Evolutionary conservation across 1,139 yeast species (phyloP).

Genomic region (Scheffersomyces titani): DNA sequence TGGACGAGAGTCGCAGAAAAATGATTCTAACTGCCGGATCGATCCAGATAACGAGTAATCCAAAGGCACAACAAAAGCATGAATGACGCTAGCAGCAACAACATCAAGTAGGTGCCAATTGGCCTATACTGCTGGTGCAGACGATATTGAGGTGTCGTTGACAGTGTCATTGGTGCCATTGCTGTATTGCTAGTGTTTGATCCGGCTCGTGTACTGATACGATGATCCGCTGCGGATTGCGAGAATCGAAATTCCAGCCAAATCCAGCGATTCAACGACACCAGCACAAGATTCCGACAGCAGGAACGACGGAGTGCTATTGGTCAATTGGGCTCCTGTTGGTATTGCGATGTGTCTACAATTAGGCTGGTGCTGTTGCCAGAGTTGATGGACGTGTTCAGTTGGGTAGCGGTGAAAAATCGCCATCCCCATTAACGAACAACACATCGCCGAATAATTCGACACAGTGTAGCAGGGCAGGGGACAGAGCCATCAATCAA

Average conservation of each 20-base stretch:
- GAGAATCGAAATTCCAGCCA: not conserved
- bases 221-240: not conserved
- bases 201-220: not conserved
- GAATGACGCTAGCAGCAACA: not conserved
- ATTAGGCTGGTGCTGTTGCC: not conserved
- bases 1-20: not conserved
- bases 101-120: not conserved
- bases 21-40: not conserved
- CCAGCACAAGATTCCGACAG: not conserved
- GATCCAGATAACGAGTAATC: not conserved
- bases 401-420: not conserved
- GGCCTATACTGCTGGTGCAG: not conserved
- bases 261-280: not conserved
- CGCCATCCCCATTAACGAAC: not conserved
- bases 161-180: no score
- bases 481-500: not conserved
- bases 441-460: not conserved
- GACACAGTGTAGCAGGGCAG: not conserved
- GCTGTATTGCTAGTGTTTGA: not conserved
- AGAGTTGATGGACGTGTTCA: not conserved
- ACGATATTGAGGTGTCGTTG: not conserved
- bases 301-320: not conserved
- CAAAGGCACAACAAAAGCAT: not conserved
- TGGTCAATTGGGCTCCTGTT: not conserved
- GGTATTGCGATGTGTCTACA: not conserved